A percentile compares a stretch with the other conserved stretches of the same genome.
phyloP scores from a whole-genome alignment of 768 basidiomycete genomes.

The Tephrocybe sp. region DNA sequence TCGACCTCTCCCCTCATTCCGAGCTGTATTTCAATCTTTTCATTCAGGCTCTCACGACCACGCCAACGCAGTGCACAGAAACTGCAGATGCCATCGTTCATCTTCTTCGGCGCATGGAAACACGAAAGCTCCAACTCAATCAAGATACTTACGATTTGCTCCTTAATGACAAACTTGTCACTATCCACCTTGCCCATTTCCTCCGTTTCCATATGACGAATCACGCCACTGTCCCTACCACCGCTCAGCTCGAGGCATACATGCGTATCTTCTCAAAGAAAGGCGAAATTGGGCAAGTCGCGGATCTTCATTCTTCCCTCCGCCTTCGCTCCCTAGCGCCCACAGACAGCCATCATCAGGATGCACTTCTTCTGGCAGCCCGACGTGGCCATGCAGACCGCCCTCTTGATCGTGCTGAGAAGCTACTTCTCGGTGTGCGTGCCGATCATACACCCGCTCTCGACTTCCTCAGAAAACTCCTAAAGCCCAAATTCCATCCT shows the following conservation, averaged over 20 bases:
- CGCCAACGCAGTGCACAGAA: constrained; percentile 36
- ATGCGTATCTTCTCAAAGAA: constrained; percentile 45
- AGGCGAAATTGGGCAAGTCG: constrained; percentile 18
- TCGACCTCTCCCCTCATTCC: constrained; percentile 24
- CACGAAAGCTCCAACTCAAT: constrained; percentile 37
- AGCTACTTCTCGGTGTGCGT: constrained; percentile 39
- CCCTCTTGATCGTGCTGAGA: constrained; percentile 33
- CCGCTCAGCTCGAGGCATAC: constrained; percentile 44
- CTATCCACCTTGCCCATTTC: constrained; percentile 45
- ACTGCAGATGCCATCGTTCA: constrained; percentile 36
- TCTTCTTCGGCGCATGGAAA: constrained; percentile 46
- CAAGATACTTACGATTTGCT: constrained; percentile 40
- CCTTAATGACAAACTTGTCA: constrained; percentile 48
- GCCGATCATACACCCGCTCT: constrained; percentile 42
- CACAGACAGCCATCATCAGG: neutral
- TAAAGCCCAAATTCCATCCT: constrained; percentile 2
- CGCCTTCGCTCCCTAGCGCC: constrained; percentile 22
- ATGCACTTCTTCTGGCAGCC: neutral
- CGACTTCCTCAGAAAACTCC: constrained; percentile 39
- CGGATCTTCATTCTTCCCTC: constrained; percentile 21
- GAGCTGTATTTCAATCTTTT: constrained; percentile 48
- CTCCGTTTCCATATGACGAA: constrained; percentile 41
- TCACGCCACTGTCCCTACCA: constrained; percentile 36
- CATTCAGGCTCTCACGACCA: constrained; percentile 45
- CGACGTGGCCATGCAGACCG: neutral